Base-by-base conservation (phyloP, 139 green algal species). In the Pleodorina starrii region DNA sequence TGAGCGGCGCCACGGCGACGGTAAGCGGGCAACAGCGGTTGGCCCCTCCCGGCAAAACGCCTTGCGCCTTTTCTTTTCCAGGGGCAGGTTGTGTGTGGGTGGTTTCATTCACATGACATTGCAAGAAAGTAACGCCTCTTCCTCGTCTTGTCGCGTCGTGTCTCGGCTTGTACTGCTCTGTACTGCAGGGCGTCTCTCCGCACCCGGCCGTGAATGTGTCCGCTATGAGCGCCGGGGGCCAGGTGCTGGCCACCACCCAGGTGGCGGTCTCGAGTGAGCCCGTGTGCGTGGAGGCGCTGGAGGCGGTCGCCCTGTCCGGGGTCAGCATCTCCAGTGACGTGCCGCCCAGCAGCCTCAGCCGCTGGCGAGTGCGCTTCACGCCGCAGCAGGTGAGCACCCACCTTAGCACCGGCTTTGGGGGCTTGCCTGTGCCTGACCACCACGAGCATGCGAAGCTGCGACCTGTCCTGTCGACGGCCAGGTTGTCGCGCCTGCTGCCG, bases 211-310 rank as follows among this genome's bases (percentile, higher is more conserved):
- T 48, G 5, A 82, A 60, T n/a, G 84, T 89, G 16, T 46, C 36
- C 0, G 84, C 84, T 6, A n/a, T 74, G 4, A 57, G 69, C 48
- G 36, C 84, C 25, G 14, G 51, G 0, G 69, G 69, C 50, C 19
- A 2, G 2, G 0, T 60, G 21, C 69, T 89, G 25, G 84, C 84
- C 69, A 72, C 23, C 25, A 60, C n/a, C 10, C 25, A 9, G 7
- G 7, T 89, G 69, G 50, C 35, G 0, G 81, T 94, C 29, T 92
- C 51, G 23, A 68, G 76, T 35, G 27, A 73, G 72, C 73, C 91
- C n/a, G 91, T 89, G 35, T 94, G 91, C 44, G 27, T 94, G 1
- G 43, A 85, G 66, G 44, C 73, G 10, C 23, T 94, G 60, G 63
- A 89, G 19, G 75, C 86, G 0, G 44, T 92, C 11, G 91, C 89